These are phyloP conservation scores for Calonectria naviculata DNA, from an alignment of 2,329 filamentous ascomycete species.

Conservation along the genomic window DNA sequence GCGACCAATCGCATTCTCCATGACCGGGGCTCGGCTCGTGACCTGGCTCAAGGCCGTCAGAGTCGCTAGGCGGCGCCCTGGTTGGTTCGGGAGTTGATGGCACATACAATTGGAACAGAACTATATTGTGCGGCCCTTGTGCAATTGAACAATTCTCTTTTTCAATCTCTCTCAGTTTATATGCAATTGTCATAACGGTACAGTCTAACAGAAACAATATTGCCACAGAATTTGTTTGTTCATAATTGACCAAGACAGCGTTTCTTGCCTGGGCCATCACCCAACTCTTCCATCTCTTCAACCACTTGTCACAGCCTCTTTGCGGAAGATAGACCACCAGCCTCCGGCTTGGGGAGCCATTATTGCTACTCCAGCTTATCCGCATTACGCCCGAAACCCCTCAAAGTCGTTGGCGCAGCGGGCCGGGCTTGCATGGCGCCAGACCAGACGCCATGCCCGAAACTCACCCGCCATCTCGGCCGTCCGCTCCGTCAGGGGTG, in stretches of 20 bases:
- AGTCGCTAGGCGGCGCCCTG: neutral
- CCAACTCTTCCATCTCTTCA: neutral
- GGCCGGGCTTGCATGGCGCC: constrained; percentile 17
- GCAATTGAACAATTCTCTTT: neutral
- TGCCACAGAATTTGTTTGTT: neutral
- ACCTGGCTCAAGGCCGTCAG: neutral
- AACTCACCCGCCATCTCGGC: constrained; percentile 21
- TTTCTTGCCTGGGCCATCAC: neutral
- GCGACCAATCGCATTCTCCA: constrained; percentile 3
- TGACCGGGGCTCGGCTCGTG: neutral
- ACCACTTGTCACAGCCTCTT: neutral
- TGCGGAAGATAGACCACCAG: neutral
- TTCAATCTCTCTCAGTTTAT: neutral
- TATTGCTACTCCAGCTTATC: neutral
- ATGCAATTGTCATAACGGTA: constrained; percentile 11
- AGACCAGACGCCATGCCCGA: constrained; percentile 20
- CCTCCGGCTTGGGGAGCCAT: neutral
- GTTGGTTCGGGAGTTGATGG: constrained; percentile 2
- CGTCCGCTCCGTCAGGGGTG: constrained; percentile 14
- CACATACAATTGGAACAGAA: neutral
- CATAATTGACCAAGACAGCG: neutral
- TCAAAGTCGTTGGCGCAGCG: neutral
- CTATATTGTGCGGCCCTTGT: neutral
- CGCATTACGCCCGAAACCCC: constrained; percentile 1
- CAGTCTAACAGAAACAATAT: constrained; percentile 10